Conservation (phyloP, 2,329 filamentous ascomycete genomes). For the Hymenoscyphus linearis region DNA sequence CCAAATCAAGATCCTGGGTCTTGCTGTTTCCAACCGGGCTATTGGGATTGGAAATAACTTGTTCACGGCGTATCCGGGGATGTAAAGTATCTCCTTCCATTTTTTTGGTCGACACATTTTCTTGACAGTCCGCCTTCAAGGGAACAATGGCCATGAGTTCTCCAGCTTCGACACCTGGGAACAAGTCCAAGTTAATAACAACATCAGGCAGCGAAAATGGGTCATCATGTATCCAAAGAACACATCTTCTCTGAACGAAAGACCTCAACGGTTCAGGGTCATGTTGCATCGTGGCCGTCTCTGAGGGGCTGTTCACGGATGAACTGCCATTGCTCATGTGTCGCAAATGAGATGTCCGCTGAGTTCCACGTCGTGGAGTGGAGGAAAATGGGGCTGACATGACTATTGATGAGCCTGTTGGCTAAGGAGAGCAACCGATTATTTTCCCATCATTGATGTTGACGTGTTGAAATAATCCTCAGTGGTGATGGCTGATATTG, state of each 20-base stretch:
- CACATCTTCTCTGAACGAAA: constrained; percentile 27
- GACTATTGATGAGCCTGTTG: constrained; percentile 16
- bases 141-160: constrained; percentile 69
- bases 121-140: constrained; percentile 46
- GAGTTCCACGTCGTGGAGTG: constrained; percentile 25
- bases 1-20: constrained; percentile 30
- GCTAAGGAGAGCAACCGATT: constrained; percentile 7
- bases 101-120: constrained; percentile 28
- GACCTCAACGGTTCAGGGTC: constrained; percentile 16
- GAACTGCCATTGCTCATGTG: constrained; percentile 30
- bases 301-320: constrained; percentile 21
- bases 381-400: constrained; percentile 25
- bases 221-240: constrained; percentile 49
- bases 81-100: constrained; percentile 21
- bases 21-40: constrained; percentile 17
- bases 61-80: constrained; percentile 17
- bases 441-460: constrained; percentile 20
- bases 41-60: constrained; percentile 22
- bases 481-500: neutral
- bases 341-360: constrained; percentile 28
- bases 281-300: constrained; percentile 23
- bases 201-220: constrained; percentile 73
- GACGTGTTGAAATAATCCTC: neutral
- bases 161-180: constrained; percentile 61
- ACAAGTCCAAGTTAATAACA: constrained; percentile 68